Conservation (phyloP, 768 basidiomycete species). For the Lanmaoa pseudosensibilis region DNA sequence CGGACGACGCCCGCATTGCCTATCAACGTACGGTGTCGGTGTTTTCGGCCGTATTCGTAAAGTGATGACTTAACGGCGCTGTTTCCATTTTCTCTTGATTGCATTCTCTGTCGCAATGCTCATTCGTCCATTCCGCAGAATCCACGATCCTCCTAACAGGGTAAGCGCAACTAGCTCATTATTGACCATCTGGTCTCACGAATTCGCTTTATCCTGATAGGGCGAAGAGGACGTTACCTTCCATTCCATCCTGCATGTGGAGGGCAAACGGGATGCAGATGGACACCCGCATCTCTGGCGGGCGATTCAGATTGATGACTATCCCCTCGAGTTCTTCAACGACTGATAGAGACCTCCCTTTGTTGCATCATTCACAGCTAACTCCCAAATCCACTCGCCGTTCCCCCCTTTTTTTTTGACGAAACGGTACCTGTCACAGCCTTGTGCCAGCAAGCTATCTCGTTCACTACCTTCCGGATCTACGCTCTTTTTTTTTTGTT, state of each 20-base stretch:
- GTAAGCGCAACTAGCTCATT: constrained; percentile 36
- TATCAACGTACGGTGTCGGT: constrained; percentile 1
- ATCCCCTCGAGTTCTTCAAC: constrained; percentile 45
- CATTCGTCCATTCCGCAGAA: constrained; percentile 40
- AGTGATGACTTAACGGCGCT: constrained; percentile 11
- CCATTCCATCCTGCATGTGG: constrained; percentile 69
- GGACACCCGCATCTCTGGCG: constrained; percentile 57
- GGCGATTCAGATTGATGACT: constrained; percentile 60
- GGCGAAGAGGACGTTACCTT: constrained; percentile 65
- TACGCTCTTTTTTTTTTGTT: neutral
- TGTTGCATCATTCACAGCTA: neutral
- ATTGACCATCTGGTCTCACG: constrained; percentile 3
- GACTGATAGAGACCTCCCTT: constrained; percentile 10
- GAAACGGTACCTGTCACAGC: constrained; percentile 22
- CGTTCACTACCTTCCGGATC: constrained; percentile 1
- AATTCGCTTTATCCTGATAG: constrained; percentile 35
- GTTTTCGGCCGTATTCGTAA: constrained; percentile 5
- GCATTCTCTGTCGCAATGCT: neutral
- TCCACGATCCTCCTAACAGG: constrained; percentile 74
- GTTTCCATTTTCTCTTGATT: constrained; percentile 6
- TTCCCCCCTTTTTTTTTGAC: constrained; percentile 7
- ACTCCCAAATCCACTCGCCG: neutral
- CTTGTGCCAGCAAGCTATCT: constrained; percentile 8
- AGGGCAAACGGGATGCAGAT: constrained; percentile 46
- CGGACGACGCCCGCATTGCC: constrained; percentile 3